Percentiles rank a stretch among this genome's conserved stretches.
Evolutionary conservation across 2,329 filamentous ascomycete species (phyloP).

Genomic region (Penicillium sp.): DNA sequence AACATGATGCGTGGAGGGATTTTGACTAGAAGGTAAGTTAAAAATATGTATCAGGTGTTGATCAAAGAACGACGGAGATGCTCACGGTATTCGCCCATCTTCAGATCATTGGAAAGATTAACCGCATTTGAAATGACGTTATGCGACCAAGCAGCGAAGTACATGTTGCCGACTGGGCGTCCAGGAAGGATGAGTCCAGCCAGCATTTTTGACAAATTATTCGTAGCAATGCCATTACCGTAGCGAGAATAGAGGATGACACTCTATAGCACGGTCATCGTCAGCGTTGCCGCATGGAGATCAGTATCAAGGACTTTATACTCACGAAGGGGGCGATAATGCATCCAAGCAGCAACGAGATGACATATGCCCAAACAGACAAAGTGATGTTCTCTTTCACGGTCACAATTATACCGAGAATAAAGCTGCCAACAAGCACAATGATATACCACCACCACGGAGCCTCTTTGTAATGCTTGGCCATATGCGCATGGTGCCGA

Average conservation of each 20-base stretch:
- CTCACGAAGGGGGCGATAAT: conserved; percentile 24
- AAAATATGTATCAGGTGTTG: conserved; percentile 11
- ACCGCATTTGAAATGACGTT: conserved; percentile 54
- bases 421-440: conserved; percentile 29
- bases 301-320: background rate
- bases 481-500: conserved; percentile 54
- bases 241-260: conserved; percentile 52
- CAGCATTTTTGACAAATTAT: conserved; percentile 58
- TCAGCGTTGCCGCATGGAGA: background rate
- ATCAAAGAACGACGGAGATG: conserved; percentile 17
- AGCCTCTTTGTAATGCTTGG: conserved; percentile 52
- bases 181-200: conserved; percentile 52
- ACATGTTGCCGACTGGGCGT: conserved; percentile 56
- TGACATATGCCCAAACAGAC: conserved; percentile 33
- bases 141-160: conserved; percentile 59
- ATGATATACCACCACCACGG: conserved; percentile 37
- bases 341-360: conserved; percentile 30
- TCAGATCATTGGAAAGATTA: conserved; percentile 53
- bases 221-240: conserved; percentile 58
- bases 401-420: conserved; percentile 27
- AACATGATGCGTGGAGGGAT: conserved; percentile 57
- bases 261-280: conserved; percentile 38
- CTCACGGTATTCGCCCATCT: conserved; percentile 59
- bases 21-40: conserved; percentile 33
- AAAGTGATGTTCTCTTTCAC: conserved; percentile 33